Evolutionary conservation across 169 alveolate genomes (phyloP), one percentile per base, ranked within the genome.

Genomic region (Plasmodium blacklocki): DNA sequence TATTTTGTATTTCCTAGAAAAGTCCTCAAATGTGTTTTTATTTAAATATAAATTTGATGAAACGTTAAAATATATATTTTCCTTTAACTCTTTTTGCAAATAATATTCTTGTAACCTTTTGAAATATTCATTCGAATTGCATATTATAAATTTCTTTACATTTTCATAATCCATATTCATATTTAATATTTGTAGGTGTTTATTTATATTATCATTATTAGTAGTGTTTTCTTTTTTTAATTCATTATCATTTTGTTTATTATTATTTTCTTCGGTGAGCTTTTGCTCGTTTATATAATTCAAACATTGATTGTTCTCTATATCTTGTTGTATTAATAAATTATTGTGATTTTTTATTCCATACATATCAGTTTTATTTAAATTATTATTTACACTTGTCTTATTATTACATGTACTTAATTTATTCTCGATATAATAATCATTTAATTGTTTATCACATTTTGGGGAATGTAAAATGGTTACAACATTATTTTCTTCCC

Each of bases 161-260:
- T 80, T 56, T 54, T 32, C 63, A 26, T 80, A 80, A 45, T 72
- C 67, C 90, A 80, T 80, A 3, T 80, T 43, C 83, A 80, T 80
- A 45, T 67, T 66, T 47, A 80, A 54, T 70, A 68, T 80, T 15
- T 49, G 15, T 56, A 80, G 9, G 8, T 80, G 63, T 66, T 67
- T 62, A 62, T 62, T 62, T 11, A 62, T 5, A 23, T 23, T 62
- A 18, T 18, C 45, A 62, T 23, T 62, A 9, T n/a, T 11, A 62
- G 15, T 7, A 23, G 0, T 19, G 26, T 21, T 23, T 18, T 23
- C 45, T 21, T 23, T 54, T 54, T 54, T n/a, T n/a, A n/a, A n/a
- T n/a, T n/a, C n/a, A n/a, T n/a, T n/a, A n/a, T n/a, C n/a, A n/a
- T n/a, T 54, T n/a, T 15, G 6, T 15, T 54, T 9, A 54, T 14